phyloP scores from a whole-genome alignment of 768 basidiomycete genomes.

The Suillus hirtellus region DNA sequence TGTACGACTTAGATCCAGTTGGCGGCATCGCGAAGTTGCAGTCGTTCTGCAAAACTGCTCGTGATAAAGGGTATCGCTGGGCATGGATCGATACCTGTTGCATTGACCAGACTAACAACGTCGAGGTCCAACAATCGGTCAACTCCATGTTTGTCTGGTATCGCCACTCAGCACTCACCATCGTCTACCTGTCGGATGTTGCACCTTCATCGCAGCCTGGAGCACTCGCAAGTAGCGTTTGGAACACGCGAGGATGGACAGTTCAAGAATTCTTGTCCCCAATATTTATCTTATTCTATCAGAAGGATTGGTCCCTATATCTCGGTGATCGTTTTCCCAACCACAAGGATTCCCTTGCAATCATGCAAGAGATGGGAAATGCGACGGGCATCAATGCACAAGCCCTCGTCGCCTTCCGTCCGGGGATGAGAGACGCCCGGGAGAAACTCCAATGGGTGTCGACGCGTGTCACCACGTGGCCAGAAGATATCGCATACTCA shows the following conservation, averaged over 20 bases:
- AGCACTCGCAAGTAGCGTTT: not conserved
- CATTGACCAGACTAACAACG: not conserved
- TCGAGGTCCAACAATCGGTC: not conserved
- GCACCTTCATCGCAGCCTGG: not conserved
- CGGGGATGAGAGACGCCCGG: not conserved
- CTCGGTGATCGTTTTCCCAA: not conserved
- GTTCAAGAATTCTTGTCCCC: not conserved
- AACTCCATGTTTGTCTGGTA: not conserved
- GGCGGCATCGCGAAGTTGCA: not conserved
- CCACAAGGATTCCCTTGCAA: not conserved
- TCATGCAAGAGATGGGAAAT: not conserved
- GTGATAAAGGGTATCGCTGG: not conserved
- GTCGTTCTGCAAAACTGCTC: not conserved
- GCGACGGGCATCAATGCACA: not conserved
- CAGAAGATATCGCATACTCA: not conserved
- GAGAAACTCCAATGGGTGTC: not conserved
- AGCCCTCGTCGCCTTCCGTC: not conserved
- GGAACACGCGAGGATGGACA: not conserved
- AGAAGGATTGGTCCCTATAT: not conserved
- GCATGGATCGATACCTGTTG: not conserved
- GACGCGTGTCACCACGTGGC: not conserved
- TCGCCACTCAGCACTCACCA: not conserved
- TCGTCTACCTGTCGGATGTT: not conserved
- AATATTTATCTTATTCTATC: not conserved
- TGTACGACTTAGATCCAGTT: not conserved